Percentiles rank a stretch among this genome's conserved stretches.
These are phyloP conservation scores for Terana coerulea DNA, from an alignment of 768 basidiomycete genomes.

Conservation along the genomic window DNA sequence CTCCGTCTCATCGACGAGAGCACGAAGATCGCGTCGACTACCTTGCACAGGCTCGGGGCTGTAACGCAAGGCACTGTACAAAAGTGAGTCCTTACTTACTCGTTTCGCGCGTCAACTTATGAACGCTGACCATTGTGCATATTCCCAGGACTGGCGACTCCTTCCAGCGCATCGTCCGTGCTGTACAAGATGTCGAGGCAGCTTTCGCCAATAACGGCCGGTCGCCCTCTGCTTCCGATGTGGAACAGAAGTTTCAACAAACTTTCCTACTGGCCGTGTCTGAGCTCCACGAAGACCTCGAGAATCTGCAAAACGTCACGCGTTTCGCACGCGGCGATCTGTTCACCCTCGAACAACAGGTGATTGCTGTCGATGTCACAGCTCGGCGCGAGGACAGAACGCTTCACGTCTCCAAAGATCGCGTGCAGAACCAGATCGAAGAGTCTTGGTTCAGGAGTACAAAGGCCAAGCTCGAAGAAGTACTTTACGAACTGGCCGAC, in stretches of 20 bases:
- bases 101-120: too few relatives aligned
- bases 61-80: neutral
- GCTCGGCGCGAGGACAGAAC: neutral
- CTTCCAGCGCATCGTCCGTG: neutral
- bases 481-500: neutral
- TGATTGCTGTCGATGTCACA: neutral
- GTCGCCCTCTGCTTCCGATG: too few relatives aligned
- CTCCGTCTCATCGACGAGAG: neutral
- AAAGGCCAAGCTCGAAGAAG: neutral
- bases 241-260: too few relatives aligned
- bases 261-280: neutral
- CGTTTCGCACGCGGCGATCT: constrained; percentile 1
- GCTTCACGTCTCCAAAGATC: neutral
- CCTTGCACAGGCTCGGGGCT: neutral
- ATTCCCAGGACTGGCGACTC: neutral
- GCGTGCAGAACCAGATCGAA: too few relatives aligned
- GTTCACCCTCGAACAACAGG: neutral
- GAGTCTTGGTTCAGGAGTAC: constrained; percentile 2
- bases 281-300: neutral
- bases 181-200: neutral
- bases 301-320: constrained; percentile 1
- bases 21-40: neutral
- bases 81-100: too few relatives aligned
- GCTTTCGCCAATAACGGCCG: too few relatives aligned
- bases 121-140: neutral